phyloP scores from a whole-genome alignment of 2,329 filamentous ascomycete species.

The Penicillium sp. region DNA sequence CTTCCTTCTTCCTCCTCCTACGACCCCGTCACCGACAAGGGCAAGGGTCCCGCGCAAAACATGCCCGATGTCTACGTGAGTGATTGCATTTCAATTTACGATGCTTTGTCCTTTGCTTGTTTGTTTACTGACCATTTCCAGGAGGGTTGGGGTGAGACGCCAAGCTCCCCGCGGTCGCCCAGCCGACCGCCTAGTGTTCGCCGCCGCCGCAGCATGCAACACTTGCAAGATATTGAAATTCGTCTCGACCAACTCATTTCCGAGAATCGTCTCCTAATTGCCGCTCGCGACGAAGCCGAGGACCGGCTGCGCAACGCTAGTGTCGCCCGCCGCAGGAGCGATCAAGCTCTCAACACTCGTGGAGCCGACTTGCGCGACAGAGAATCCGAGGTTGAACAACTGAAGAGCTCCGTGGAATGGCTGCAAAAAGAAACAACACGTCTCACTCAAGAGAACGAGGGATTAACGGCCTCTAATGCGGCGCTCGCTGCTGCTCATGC shows the following conservation, averaged over 20 bases:
- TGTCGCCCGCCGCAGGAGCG: constrained; percentile 50
- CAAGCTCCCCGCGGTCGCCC: constrained; percentile 76
- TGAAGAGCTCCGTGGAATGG: constrained; percentile 71
- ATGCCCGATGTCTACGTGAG: constrained; percentile 95
- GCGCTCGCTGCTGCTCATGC: constrained; percentile 70
- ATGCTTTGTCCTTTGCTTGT: constrained; percentile 12
- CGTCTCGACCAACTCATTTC: constrained; percentile 75
- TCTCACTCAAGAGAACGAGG: constrained; percentile 75
- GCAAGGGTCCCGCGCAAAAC: constrained; percentile 73
- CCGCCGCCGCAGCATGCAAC: constrained; percentile 94
- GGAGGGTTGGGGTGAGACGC: constrained; percentile 92
- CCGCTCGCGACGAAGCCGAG: constrained; percentile 66
- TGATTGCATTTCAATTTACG: constrained; percentile 30
- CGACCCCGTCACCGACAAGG: constrained; percentile 78
- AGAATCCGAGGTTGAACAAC: constrained; percentile 76
- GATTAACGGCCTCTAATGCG: constrained; percentile 68
- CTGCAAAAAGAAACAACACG: constrained; percentile 76
- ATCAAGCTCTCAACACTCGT: constrained; percentile 56
- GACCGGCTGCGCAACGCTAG: constrained; percentile 53
- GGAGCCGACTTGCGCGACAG: constrained; percentile 69
- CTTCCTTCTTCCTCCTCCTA: constrained; percentile 51
- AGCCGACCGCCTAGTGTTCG: constrained; percentile 93
- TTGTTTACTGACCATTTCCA: constrained; percentile 43
- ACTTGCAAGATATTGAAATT: constrained; percentile 78
- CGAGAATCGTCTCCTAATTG: constrained; percentile 74